Base-by-base conservation (phyloP, 371 early-diverging fungal species). In the Apophysomyces sp. region DNA sequence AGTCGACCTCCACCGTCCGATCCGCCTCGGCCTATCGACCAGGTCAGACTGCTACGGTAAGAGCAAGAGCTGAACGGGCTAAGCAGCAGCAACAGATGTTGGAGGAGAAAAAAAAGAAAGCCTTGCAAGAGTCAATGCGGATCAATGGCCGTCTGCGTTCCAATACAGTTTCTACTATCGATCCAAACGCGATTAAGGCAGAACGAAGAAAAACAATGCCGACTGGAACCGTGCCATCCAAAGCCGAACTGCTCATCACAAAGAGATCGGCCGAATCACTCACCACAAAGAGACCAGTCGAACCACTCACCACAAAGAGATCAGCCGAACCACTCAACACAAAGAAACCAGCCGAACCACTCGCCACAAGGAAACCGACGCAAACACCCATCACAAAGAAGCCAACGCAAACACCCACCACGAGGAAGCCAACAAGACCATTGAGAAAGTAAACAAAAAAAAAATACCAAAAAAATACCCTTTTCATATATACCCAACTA, bases 1-100 rank as follows among this genome's bases (percentile, higher is more conserved):
- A 28, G 26, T 39, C 58, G 29, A 52, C 68, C 18, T 52, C 57
- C 7, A 63, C 63, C 9, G 21, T 58, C 8, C 56, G 55, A 2
- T 62, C 62, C 41, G 41, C 67, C 6, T 66, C 52, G 12, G 21
- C 61, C 2, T 66, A 57, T 11, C 66, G 68, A 29, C 80, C 80
- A 2, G 63, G 67, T 3, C 69, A 61, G 24, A 79, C 74, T 44
- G 76, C 76, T 5, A 74, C 80, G 3, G 71, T 79, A 30, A 37
- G 80, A 54, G 80, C 80, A n/a, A 65, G 80, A 41, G 67, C 68
- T 16, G 76, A 79, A 37, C 74, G 69, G 60, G 80, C 80, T 15
- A 68, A 69, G 29, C 70, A 66, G 15, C 67, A 68, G 26, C 69
- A 78, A 44, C 44, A 31, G 36, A 24, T 60, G 27, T 34, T 63